A percentile compares a stretch with the other conserved stretches of the same genome.
These are phyloP conservation scores for Artomyces pyxidatus DNA, from an alignment of 768 basidiomycete species.

Conservation along the genomic window DNA sequence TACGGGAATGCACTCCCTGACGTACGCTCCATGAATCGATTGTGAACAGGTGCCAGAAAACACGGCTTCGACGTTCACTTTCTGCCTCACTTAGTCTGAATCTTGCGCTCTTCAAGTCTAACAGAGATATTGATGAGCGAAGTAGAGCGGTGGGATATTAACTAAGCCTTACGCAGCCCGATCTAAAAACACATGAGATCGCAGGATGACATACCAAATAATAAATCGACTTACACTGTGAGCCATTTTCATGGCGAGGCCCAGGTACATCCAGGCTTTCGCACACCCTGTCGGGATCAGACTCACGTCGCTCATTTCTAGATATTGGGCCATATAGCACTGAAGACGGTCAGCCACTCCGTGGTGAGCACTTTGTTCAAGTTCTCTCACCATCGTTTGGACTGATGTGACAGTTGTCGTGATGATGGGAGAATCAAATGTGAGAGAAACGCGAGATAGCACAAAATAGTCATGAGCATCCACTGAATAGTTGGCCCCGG, in stretches of 20 bases:
- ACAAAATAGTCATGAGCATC: slow-evolving; percentile 58
- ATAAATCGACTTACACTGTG: slow-evolving; percentile 41
- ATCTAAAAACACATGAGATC: slow-evolving; percentile 24
- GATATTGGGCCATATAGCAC: slow-evolving; percentile 38
- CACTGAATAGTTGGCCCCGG: slow-evolving; percentile 37
- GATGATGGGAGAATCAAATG: slow-evolving; percentile 36
- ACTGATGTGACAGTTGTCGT: slow-evolving; percentile 49
- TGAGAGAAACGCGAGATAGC: slow-evolving; percentile 45
- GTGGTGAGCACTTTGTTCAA: slow-evolving; percentile 14
- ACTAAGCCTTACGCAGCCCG: slow-evolving; percentile 44
- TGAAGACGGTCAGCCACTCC: slow-evolving; percentile 15
- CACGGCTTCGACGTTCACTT: slow-evolving; percentile 38
- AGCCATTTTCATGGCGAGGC: slow-evolving; percentile 49
- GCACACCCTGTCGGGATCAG: slow-evolving; percentile 33
- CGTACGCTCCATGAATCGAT: slow-evolving; percentile 55
- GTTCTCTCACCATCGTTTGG: slow-evolving; percentile 43
- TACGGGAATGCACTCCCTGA: neutral
- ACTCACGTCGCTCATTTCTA: slow-evolving; percentile 48
- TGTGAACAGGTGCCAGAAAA: slow-evolving; percentile 66
- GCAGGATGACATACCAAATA: slow-evolving; percentile 3
- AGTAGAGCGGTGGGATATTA: too few relatives aligned
- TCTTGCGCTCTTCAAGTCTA: slow-evolving; percentile 52
- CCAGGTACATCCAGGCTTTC: slow-evolving; percentile 48
- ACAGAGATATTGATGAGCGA: too few relatives aligned
- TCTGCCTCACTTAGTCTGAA: slow-evolving; percentile 47